Base-by-base conservation (phyloP, 768 basidiomycete genomes). In the Vararia minispora region DNA sequence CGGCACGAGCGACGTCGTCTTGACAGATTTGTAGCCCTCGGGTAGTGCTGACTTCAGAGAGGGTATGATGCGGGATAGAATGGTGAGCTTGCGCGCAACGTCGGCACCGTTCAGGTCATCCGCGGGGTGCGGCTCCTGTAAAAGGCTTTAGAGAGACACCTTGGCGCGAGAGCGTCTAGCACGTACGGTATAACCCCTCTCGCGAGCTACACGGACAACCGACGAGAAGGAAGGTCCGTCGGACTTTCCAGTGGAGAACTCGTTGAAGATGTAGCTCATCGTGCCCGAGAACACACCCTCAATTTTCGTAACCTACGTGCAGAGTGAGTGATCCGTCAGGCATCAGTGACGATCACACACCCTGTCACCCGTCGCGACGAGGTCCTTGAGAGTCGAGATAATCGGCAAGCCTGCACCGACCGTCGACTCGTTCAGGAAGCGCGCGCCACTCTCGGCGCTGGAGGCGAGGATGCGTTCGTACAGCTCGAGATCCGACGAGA, bases 201-300 rank as follows among this genome's bases (percentile, higher is more conserved):
- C 83, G 33, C 88, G 80, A 4, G 95, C 95, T 26, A 78, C 58
- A 42, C 74, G 74, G 39, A 99, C 94, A 25, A 98, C 80, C 18
- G 86, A 79, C 4, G 90, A 94, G 63, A 99, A 98, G 21, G 64
- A 63, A 1, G 80, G 79, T 0, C 81, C 82, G 34, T 72, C 71
- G 4, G 76, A 62, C 32, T 71, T 68, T 2, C 74, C 77, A 4
- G 76, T 79, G 2, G 86, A 80, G 64, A 91, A 88, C 45, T 90
- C 79, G 64, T 98, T 98, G 72, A 99, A 99, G 63, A 99, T 98
- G 65, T 98, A 99, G 56, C 84, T 89, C 70, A 99, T 76, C 3
- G 95, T 99, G 7, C 95, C 95, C 4, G 87, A 91, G 59, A 99
- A 88, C 16, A 98, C 95, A 27, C 95, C 95, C 59, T 99, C 95